These are phyloP conservation scores for Beta vulgaris DNA, from an alignment of 148 eudicot species.

Conservation along the genomic window DNA sequence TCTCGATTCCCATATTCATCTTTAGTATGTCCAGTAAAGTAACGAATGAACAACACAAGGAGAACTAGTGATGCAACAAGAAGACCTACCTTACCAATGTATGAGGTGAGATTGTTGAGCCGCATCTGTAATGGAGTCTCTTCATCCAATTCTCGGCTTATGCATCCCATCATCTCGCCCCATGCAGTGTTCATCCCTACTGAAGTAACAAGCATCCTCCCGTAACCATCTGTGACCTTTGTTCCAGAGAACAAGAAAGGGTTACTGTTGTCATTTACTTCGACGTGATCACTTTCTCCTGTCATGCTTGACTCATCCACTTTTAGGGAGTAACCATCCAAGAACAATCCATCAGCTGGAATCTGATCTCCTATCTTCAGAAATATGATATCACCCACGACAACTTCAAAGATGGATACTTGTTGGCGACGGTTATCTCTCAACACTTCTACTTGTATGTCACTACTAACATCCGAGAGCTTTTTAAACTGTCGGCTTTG, in stretches of 20 bases:
- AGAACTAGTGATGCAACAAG: slow-evolving; percentile 27
- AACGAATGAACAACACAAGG: slow-evolving; percentile 11
- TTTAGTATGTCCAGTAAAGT: slow-evolving; percentile 20
- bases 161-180: slow-evolving; percentile 31
- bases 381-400: slow-evolving; percentile 38
- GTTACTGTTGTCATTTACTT: slow-evolving; percentile 12
- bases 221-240: slow-evolving; percentile 28
- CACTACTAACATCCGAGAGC: slow-evolving; percentile 29
- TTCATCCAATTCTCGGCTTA: slow-evolving; percentile 23
- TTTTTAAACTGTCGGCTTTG: slow-evolving; percentile 31
- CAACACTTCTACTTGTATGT: slow-evolving; percentile 31
- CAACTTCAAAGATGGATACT: slow-evolving; percentile 39
- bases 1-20: slow-evolving; percentile 21
- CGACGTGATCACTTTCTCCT: slow-evolving; percentile 35
- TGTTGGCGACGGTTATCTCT: slow-evolving; percentile 10
- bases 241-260: slow-evolving; percentile 30
- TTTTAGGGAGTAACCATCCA: slow-evolving; percentile 37
- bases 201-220: slow-evolving; percentile 26
- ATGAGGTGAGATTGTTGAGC: slow-evolving; percentile 31
- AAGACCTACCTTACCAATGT: slow-evolving; percentile 26
- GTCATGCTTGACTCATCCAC: slow-evolving; percentile 50
- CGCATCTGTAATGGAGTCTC: slow-evolving; percentile 27
- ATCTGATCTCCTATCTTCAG: slow-evolving; percentile 45
- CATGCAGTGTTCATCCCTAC: slow-evolving; percentile 33
- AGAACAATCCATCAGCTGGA: slow-evolving; percentile 40